Evolutionary conservation across 768 basidiomycete genomes (phyloP).

Genomic region (Sistotremastrum niveocremeum): DNA sequence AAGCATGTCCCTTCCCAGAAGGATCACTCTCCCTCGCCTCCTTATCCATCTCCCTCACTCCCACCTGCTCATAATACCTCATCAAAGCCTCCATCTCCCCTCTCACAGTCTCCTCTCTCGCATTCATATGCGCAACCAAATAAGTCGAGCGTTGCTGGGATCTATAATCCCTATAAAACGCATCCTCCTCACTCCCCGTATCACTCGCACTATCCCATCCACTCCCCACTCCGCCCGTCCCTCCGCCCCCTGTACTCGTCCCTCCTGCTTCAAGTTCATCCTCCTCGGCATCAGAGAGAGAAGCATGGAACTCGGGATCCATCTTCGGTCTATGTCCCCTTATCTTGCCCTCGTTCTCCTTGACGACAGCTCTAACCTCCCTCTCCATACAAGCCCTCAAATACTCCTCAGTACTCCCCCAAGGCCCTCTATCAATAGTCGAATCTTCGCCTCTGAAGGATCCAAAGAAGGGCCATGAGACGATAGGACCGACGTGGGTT

Average conservation of each 20-base stretch:
- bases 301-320: constrained; percentile 64
- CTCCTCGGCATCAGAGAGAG: constrained; percentile 57
- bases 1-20: constrained; percentile 35
- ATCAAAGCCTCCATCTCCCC: constrained; percentile 64
- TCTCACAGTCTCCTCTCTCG: constrained; percentile 48
- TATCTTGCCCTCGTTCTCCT: constrained; percentile 65
- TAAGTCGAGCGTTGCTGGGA: constrained; percentile 72
- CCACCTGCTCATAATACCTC: constrained; percentile 43
- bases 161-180: constrained; percentile 73
- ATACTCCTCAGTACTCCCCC: constrained; percentile 47
- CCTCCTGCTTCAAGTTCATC: constrained; percentile 70
- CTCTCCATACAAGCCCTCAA: constrained; percentile 51
- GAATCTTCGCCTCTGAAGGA: constrained; percentile 53
- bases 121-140: constrained; percentile 52
- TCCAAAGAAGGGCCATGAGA: constrained; percentile 88
- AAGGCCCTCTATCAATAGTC: constrained; percentile 73
- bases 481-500: constrained; percentile 57
- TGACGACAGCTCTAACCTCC: constrained; percentile 60
- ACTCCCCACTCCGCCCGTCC: constrained; percentile 52
- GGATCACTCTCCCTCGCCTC: constrained; percentile 4
- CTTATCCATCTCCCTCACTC: constrained; percentile 18
- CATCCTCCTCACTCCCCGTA: constrained; percentile 20
- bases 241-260: constrained; percentile 65
- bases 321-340: constrained; percentile 69
- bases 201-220: background rate